These are phyloP conservation scores for Phytophthora syringae DNA, from an alignment of 352 stramenopile species.

Conservation along the genomic window DNA sequence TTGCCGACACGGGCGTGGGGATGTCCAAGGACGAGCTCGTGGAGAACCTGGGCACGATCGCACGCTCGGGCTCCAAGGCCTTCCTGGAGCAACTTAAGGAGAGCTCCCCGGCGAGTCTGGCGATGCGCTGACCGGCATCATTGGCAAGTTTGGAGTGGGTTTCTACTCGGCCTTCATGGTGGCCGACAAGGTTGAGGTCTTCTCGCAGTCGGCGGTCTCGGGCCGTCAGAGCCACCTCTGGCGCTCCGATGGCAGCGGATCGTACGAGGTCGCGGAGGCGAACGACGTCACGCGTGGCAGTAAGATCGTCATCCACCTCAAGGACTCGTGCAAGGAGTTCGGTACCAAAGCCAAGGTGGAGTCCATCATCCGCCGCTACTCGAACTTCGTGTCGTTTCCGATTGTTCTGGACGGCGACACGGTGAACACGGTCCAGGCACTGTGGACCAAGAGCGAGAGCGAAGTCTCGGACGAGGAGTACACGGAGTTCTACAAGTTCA, in stretches of 20 bases:
- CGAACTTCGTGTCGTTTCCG: conserved; percentile 99
- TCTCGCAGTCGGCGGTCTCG: conserved; percentile 76
- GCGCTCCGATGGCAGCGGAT: conserved; percentile 84
- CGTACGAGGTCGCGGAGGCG: conserved; percentile 78
- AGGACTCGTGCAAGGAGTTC: conserved; percentile 97
- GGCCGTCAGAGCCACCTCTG: conserved; percentile 66
- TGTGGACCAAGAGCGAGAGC: conserved; percentile 97
- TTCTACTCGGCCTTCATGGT: conserved; percentile 99
- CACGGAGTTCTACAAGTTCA: conserved; percentile 98
- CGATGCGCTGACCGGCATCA: conserved; percentile 92
- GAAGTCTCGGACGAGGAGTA: conserved; percentile 97
- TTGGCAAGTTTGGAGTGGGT: conserved; percentile 99
- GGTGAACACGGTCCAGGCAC: conserved; percentile 98
- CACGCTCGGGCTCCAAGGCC: conserved; percentile 96
- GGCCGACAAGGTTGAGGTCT: conserved; percentile 95
- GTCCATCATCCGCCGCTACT: conserved; percentile 99
- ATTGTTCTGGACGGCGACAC: conserved; percentile 97
- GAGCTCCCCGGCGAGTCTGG: conserved; percentile 62
- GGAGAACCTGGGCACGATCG: conserved; percentile 99
- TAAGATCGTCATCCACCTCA: conserved; percentile 98
- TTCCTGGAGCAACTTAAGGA: conserved; percentile 96
- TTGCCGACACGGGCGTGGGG: conserved; percentile 98
- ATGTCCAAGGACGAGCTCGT: conserved; percentile 98
- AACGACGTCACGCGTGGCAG: conserved; percentile 89
- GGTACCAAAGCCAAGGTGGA: conserved; percentile 92